Conservation (phyloP, 257 asterid species). For the Lithospermum erythrorhizon region DNA sequence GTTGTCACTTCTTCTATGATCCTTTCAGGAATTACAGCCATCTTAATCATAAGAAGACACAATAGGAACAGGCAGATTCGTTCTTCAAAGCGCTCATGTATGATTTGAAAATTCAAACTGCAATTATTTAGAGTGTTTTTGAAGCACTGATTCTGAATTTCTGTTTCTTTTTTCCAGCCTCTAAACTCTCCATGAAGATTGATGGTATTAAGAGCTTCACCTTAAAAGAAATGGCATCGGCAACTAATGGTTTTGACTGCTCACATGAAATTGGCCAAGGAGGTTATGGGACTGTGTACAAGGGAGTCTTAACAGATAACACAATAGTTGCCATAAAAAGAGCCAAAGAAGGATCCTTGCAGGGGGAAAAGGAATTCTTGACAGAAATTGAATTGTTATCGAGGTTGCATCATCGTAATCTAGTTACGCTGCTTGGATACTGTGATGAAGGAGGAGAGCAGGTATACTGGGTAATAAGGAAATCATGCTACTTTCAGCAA, state of each 20-base stretch:
- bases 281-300: conserved; percentile 36
- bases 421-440: conserved; percentile 42
- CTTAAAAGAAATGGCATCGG: conserved; percentile 27
- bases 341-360: conserved; percentile 35
- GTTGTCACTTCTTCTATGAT: conserved; percentile 18
- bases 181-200: conserved; percentile 27
- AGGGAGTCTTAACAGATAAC: conserved; percentile 23
- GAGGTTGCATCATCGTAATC: conserved; percentile 38
- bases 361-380: conserved; percentile 39
- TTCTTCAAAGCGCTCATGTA: conserved; percentile 21
- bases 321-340: conserved; percentile 32
- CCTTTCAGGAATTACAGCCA: conserved; percentile 16
- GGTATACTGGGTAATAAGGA: conserved; percentile 24
- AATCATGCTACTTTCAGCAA: not conserved
- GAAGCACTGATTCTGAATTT: not conserved
- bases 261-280: conserved; percentile 36
- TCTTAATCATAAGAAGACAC: conserved; percentile 18
- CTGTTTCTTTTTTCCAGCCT: conserved; percentile 18
- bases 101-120: conserved; percentile 10
- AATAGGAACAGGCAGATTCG: conserved; percentile 14
- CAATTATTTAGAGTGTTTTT: not conserved
- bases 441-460: conserved; percentile 78
- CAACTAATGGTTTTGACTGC: conserved; percentile 23
- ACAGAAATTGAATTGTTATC: conserved; percentile 35
- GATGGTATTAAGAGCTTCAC: conserved; percentile 30